Evolutionary conservation across 1,139 yeast genomes (phyloP).

Genomic region (Blastobotrys raffinosifermentans): DNA sequence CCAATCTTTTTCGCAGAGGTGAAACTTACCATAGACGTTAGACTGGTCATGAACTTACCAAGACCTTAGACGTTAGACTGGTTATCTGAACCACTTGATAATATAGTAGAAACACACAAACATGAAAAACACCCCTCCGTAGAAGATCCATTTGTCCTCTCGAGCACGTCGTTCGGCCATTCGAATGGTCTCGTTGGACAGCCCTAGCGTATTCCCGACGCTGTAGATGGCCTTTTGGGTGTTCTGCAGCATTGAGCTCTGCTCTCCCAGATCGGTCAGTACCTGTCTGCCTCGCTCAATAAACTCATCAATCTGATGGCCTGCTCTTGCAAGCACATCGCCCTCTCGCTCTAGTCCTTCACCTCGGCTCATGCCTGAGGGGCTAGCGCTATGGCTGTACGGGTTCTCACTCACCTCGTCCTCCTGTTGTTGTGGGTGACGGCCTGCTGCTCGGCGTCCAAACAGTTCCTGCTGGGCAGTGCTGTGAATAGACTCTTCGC

Average conservation of each 20-base stretch:
- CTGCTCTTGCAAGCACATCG: conserved; percentile 60
- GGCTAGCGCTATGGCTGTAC: conserved; percentile 34
- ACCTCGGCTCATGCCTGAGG: conserved; percentile 32
- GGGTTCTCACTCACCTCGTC: conserved; percentile 53
- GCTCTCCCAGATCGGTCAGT: conserved; percentile 80
- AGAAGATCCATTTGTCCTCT: conserved; percentile 85
- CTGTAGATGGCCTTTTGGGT: conserved; percentile 63
- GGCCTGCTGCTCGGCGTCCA: conserved; percentile 43
- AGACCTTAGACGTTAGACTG: too few species aligned
- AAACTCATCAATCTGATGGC: conserved; percentile 80
- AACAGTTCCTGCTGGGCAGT: conserved; percentile 53
- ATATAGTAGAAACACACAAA: conserved; percentile 66
- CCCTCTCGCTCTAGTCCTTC: conserved; percentile 69
- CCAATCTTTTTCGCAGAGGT: too few species aligned
- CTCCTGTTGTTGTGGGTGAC: conserved; percentile 2
- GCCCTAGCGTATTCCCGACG: conserved; percentile 75
- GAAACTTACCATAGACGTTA: too few species aligned
- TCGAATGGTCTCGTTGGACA: conserved; percentile 78
- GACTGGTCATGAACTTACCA: too few species aligned
- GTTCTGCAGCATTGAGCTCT: conserved; percentile 61
- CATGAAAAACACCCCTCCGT: conserved; percentile 62
- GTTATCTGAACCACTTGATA: conserved; percentile 50
- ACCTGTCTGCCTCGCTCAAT: conserved; percentile 85
- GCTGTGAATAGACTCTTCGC: conserved; percentile 51
- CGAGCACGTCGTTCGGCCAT: conserved; percentile 78